phyloP scores from a whole-genome alignment of 192 early-diverging fungal species.

The Podila verticillata region DNA sequence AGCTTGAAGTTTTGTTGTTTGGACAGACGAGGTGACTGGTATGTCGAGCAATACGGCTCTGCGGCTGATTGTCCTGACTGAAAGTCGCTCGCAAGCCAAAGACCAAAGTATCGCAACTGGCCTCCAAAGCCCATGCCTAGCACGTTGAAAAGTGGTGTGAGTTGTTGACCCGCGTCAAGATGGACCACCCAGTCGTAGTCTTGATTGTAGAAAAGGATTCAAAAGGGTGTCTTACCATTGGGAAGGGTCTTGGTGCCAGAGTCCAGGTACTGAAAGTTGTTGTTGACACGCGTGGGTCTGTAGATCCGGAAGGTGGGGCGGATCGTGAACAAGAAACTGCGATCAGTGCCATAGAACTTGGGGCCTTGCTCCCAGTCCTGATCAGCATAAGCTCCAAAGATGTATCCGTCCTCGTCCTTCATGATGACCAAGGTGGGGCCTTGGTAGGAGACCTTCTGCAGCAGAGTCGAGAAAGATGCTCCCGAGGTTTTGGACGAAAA shows the following conservation, averaged over 20 bases:
- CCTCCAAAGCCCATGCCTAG: slow-evolving; percentile 76
- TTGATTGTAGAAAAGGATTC: not conserved
- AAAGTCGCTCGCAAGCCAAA: slow-evolving; percentile 76
- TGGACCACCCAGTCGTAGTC: no score
- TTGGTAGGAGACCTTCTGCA: slow-evolving; percentile 50
- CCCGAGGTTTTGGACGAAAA: slow-evolving; percentile 61
- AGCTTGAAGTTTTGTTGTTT: slow-evolving; percentile 65
- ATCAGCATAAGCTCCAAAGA: slow-evolving; percentile 79
- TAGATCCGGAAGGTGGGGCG: slow-evolving; percentile 35
- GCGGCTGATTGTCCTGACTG: slow-evolving; percentile 67
- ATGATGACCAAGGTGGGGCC: slow-evolving; percentile 62
- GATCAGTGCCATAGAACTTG: slow-evolving; percentile 68
- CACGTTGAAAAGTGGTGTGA: not conserved
- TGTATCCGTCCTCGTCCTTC: slow-evolving; percentile 60
- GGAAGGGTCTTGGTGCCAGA: slow-evolving; percentile 77
- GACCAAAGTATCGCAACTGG: slow-evolving; percentile 75
- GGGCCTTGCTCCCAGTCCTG: slow-evolving; percentile 64
- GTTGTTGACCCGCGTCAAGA: no score
- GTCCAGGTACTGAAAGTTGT: slow-evolving; percentile 80
- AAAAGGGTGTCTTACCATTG: slow-evolving; percentile 60
- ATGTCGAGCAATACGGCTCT: slow-evolving; percentile 70
- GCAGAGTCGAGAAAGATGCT: slow-evolving; percentile 60
- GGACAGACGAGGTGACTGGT: slow-evolving; percentile 64
- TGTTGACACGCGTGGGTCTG: slow-evolving; percentile 58
- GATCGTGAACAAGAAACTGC: slow-evolving; percentile 68